Percentiles rank a stretch among this genome's conserved stretches.
Conservation (phyloP, 805 yeast species). For the Starmerella tilneyi region DNA sequence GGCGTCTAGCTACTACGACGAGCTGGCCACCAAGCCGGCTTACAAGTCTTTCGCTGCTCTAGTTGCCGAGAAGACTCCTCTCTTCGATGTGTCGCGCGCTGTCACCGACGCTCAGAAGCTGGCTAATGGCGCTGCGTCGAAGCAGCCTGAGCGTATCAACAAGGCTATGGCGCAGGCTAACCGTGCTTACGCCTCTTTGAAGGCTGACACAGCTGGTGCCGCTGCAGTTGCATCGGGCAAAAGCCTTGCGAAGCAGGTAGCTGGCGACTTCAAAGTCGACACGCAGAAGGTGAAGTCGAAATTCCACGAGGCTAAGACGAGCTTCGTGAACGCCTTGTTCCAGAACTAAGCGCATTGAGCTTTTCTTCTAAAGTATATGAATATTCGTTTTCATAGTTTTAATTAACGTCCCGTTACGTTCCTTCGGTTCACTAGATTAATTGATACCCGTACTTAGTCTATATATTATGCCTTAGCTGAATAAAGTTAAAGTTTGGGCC, state of each 20-base stretch:
- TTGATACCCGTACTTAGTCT: neutral
- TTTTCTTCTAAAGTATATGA: neutral
- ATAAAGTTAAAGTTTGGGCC: constrained; percentile 22
- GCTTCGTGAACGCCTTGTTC: constrained; percentile 7
- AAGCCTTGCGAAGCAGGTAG: constrained; percentile 17
- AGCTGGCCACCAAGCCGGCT: constrained; percentile 18
- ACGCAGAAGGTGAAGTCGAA: constrained; percentile 10
- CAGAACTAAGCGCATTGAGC: neutral
- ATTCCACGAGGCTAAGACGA: constrained; percentile 5
- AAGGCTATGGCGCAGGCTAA: constrained; percentile 9
- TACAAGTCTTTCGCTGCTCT: constrained; percentile 18
- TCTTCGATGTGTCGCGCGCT: constrained; percentile 21
- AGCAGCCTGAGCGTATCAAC: constrained; percentile 3
- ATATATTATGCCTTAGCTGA: constrained; percentile 20
- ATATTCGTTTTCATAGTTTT: too few relatives aligned
- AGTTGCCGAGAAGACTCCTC: constrained; percentile 16
- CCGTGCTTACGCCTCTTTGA: constrained; percentile 11
- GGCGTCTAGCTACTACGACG: constrained; percentile 23
- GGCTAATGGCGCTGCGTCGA: constrained; percentile 9
- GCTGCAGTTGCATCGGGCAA: constrained; percentile 19
- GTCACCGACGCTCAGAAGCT: constrained; percentile 13
- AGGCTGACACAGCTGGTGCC: constrained; percentile 18
- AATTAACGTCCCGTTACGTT: too few relatives aligned
- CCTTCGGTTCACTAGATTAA: too few relatives aligned
- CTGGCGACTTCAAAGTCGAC: constrained; percentile 21